These are phyloP conservation scores for Myriangium duriaei DNA, from an alignment of 2,329 filamentous ascomycete genomes.

Conservation along the genomic window DNA sequence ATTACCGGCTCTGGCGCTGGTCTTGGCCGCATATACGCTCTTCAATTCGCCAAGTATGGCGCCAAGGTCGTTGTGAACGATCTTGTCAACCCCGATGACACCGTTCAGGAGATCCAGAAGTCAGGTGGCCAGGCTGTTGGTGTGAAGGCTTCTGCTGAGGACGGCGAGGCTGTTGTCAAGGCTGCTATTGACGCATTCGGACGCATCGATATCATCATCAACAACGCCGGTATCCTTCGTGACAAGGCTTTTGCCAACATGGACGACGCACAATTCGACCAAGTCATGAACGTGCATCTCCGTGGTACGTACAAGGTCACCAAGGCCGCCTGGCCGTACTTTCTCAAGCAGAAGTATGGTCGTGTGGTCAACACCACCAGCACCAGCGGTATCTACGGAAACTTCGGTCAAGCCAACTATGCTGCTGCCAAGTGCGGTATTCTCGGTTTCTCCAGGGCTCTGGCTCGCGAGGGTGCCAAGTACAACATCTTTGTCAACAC, in stretches of 20 bases:
- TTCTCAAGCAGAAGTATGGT: constrained; percentile 98
- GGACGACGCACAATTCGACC: constrained; percentile 87
- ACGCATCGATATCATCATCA: constrained; percentile 87
- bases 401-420: constrained; percentile 98
- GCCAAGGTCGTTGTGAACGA: constrained; percentile 91
- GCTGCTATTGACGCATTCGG: constrained; percentile 86
- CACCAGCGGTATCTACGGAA: constrained; percentile 95
- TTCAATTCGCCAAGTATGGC: constrained; percentile 75
- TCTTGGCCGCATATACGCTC: constrained; percentile 79
- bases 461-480: constrained; percentile 86
- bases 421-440: constrained; percentile 63
- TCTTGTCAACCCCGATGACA: constrained; percentile 77
- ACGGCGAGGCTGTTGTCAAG: constrained; percentile 85
- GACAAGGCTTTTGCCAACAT: constrained; percentile 98
- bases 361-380: constrained; percentile 94
- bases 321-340: constrained; percentile 94
- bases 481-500: constrained; percentile 98
- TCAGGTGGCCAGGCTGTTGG: constrained; percentile 79
- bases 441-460: constrained; percentile 83
- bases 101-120: constrained; percentile 86
- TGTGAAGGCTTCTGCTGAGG: constrained; percentile 86
- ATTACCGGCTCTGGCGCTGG: constrained; percentile 82
- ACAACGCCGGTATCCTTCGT: constrained; percentile 94
- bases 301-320: constrained; percentile 92
- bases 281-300: constrained; percentile 84